Conservation (phyloP, 2,329 filamentous ascomycete species). For the Botrytis deweyae region DNA sequence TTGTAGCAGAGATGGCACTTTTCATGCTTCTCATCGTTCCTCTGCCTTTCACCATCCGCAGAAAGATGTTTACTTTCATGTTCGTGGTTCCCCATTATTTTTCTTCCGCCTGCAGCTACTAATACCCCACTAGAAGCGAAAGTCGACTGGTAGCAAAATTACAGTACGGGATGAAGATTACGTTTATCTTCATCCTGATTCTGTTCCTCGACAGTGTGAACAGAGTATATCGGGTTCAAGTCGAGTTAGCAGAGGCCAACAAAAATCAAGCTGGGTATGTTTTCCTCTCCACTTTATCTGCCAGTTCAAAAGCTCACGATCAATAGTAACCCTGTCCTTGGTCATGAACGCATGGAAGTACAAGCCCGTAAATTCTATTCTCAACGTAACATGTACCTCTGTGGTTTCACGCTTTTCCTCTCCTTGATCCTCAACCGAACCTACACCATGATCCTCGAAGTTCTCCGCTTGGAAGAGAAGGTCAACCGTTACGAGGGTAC, state of each 20-base stretch:
- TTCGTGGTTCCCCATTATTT: slow-evolving; percentile 67
- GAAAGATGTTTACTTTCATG: slow-evolving; percentile 64
- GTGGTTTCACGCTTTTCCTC: slow-evolving; percentile 98
- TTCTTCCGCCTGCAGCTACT: slow-evolving; percentile 21
- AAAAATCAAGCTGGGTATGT: slow-evolving; percentile 51
- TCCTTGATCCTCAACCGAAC: slow-evolving; percentile 98
- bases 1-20: slow-evolving; percentile 79
- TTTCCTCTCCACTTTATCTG: slow-evolving; percentile 6
- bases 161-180: slow-evolving; percentile 98
- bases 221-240: slow-evolving; percentile 93
- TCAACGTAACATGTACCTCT: slow-evolving; percentile 99
- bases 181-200: slow-evolving; percentile 98
- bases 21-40: slow-evolving; percentile 82
- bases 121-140: slow-evolving; percentile 34
- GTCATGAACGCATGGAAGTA: slow-evolving; percentile 94
- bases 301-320: slow-evolving; percentile 30
- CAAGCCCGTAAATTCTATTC: slow-evolving; percentile 99
- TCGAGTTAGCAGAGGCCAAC: slow-evolving; percentile 74
- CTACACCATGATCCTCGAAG: slow-evolving; percentile 70
- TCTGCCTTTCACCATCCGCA: slow-evolving; percentile 69
- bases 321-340: slow-evolving; percentile 67
- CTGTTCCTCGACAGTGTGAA: slow-evolving; percentile 96
- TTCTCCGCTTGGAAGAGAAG: slow-evolving; percentile 78
- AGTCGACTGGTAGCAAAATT: slow-evolving; percentile 73
- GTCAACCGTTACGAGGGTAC: slow-evolving; percentile 78